Evolutionary conservation across 2,329 filamentous ascomycete genomes (phyloP), one percentile per base, ranked within the genome.

Genomic region (Nemania abortiva): DNA sequence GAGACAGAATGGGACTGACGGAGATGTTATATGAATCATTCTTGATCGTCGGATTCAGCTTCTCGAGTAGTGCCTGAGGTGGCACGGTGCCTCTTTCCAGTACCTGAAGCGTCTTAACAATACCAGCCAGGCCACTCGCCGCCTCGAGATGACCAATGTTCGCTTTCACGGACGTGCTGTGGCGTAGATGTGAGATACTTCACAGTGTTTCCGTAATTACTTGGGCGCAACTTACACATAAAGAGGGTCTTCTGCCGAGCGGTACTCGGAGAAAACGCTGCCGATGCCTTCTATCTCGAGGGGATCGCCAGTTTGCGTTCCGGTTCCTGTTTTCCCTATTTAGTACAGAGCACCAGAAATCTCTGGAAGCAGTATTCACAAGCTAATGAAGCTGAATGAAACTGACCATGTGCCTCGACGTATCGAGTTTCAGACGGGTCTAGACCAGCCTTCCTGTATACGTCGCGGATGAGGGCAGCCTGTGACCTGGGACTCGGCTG

Each of bases 401-500:
- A 15, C 77, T 74, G 6, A 37, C 56, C 78, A 54, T 79, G 77
- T 15, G 75, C 75, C 50, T 78, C 76, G 31, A 79, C 74, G 55
- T 73, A 76, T 31, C 75, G 66, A 1, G 70, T 72, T 20, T 73
- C 77, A 70, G 0, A 79, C 72, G 6, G 22, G n/a, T 24, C 76
- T 81, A 9, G 47, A 9, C 22, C 80, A 77, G 22, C 67, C 66
- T 0, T 34, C 27, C 65, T 84, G 84, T 0, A 77, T 77, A 2
- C 71, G 66, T 57, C 73, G 62, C 81, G 79, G 0, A 74, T 65
- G 0, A 60, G 64, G 53, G 74, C 84, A 0, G 86, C 86, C 58
- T 84, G 79, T 0, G 84, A 20, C n/a, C 86, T 37, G 87, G 82
- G 1, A 84, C 84, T 6, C 76, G 10, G 75, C 84, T 77, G 22